phyloP scores from a whole-genome alignment of 495 filamentous ascomycete species.

The Lindgomyces ingoldianus region DNA sequence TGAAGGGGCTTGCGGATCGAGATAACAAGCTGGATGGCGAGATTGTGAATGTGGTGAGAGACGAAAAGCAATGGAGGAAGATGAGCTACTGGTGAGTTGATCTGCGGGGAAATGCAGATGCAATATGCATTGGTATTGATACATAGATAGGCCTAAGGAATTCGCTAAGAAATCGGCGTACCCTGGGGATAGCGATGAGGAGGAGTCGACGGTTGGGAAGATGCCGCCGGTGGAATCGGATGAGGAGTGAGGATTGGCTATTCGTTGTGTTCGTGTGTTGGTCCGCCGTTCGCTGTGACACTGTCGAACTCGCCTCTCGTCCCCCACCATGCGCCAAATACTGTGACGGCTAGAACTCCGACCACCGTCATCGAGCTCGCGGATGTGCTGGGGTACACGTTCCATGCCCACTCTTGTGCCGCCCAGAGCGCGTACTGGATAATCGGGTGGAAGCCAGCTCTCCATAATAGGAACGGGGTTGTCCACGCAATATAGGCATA shows the following conservation, averaged over 20 bases:
- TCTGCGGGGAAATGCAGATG: background rate
- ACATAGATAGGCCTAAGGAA: constrained; percentile 69
- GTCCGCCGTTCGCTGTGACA: constrained; percentile 10
- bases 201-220: constrained; percentile 75
- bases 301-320: constrained; percentile 49
- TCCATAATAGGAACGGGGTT: constrained; percentile 89
- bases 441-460: constrained; percentile 70
- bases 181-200: constrained; percentile 64
- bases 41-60: constrained; percentile 87
- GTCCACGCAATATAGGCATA: constrained; percentile 91
- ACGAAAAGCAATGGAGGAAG: constrained; percentile 91
- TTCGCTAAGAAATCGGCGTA: constrained; percentile 66
- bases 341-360: constrained; percentile 63
- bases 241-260: constrained; percentile 48
- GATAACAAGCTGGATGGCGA: constrained; percentile 82
- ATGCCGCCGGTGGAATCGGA: constrained; percentile 77
- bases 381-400: constrained; percentile 88
- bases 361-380: constrained; percentile 78
- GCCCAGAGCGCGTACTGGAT: constrained; percentile 74
- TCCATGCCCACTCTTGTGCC: constrained; percentile 95
- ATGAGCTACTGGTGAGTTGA: constrained; percentile 77
- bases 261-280: constrained; percentile 29
- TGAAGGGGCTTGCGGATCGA: constrained; percentile 62
- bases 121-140: constrained; percentile 32
- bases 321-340: constrained; percentile 64